A percentile compares a stretch with the other conserved stretches of the same genome.
phyloP scores from a whole-genome alignment of 306 rosid genomes.

The Lablab purpureus region DNA sequence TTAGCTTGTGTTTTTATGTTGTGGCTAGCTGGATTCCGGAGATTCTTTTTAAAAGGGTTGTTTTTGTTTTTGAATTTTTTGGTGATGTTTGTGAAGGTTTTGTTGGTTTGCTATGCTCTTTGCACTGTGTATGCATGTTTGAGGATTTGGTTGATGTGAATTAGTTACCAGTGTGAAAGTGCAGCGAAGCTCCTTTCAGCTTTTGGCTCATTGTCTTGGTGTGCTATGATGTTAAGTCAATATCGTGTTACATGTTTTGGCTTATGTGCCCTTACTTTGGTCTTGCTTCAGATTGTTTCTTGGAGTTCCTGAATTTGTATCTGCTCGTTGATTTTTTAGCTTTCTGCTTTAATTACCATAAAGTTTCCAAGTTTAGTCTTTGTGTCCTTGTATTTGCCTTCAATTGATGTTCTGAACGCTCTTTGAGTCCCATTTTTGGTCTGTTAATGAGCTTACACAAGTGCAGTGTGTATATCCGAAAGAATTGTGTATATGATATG shows the following conservation, averaged over 20 bases:
- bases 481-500: not conserved
- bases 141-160: not conserved
- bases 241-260: not conserved
- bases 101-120: constrained; percentile 15
- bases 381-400: not conserved
- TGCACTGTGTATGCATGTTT: constrained; percentile 4
- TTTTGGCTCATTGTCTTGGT: not conserved
- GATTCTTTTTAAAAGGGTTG: not conserved
- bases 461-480: not conserved
- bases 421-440: not conserved
- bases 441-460: not conserved
- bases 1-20: not conserved
- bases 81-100: not conserved
- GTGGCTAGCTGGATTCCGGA: constrained; percentile 23
- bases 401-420: not conserved
- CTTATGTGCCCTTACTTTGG: not conserved
- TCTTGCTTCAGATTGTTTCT: constrained; percentile 19
- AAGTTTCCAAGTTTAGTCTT: not conserved
- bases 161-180: not conserved
- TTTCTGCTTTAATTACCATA: not conserved
- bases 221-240: constrained; percentile 5
- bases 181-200: not conserved
- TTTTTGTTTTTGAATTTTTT: not conserved
- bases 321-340: constrained; percentile 15
- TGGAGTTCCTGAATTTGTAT: constrained; percentile 14